Base-by-base conservation (phyloP, 371 early-diverging fungal species). In the Syncephalastrum contaminatum region DNA sequence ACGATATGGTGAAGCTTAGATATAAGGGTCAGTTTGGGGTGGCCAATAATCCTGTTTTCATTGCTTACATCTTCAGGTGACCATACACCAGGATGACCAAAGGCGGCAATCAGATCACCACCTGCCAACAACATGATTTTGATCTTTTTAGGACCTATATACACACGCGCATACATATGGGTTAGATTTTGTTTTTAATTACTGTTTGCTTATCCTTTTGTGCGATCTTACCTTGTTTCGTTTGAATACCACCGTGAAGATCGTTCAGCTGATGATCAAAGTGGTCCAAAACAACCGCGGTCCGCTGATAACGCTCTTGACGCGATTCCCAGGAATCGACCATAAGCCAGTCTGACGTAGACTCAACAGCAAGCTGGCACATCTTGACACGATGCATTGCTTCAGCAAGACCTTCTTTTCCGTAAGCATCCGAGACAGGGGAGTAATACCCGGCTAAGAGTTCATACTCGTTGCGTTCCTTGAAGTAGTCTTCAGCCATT, bases 321-420 rank as follows among this genome's bases (percentile, higher is more conserved):
- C 83, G 55, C 53, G 89, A 77, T 68, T 98, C 99, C 99, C 99
- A 98, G 53, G 86, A 77, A 71, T 98, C 99, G 18, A 97, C 96
- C 94, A 95, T 96, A 19, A 98, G 59, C 94, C 95, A 96, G 21
- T 85, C 70, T n/a, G 88, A 88, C 43, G 87, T 87, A 43, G 86
- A 80, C 45, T 88, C 84, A 0, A 90, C 89, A 0, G 96, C 98
- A 30, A 92, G 69, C 56, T 91, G 84, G 68, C 95, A 95, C 99
- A 98, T 98, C 22, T 82, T 81, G 4, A 97, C 94, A 13, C 99
- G 82, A 75, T 98, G 93, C 30, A 75, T 67, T 44, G 91, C 91
- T 30, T 83, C 70, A 0, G 93, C 95, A 40, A 97, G 77, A 4
- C 97, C 97, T 56, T 88, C 87, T 63, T 98, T 97, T 56, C 84